Evolutionary conservation across 2,329 filamentous ascomycete species (phyloP).

Genomic region (Neurospora sp.): DNA sequence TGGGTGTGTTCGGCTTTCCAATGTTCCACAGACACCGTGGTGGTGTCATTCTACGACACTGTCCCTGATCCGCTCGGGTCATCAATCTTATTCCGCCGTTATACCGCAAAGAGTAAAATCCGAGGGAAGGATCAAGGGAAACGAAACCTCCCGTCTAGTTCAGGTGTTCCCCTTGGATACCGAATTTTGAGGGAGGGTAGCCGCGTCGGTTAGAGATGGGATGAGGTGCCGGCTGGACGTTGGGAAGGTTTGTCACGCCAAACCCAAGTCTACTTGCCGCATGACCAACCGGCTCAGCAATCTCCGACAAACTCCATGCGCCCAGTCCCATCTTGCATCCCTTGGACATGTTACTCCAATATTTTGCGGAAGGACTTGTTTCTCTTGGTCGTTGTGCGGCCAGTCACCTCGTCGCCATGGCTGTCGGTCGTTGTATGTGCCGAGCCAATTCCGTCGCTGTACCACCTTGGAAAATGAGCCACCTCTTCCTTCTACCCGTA

Average conservation of each 20-base stretch:
- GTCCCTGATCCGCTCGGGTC: background rate
- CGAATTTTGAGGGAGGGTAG: background rate
- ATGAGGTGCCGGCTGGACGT: background rate
- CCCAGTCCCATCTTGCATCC: slow-evolving; percentile 1
- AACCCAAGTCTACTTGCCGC: background rate
- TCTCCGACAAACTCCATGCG: slow-evolving; percentile 3
- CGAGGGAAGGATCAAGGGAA: background rate
- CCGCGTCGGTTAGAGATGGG: background rate
- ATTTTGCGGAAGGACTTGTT: slow-evolving; percentile 6
- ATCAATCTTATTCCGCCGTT: background rate
- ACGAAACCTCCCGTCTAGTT: background rate
- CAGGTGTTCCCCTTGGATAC: background rate
- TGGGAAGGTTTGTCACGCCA: background rate
- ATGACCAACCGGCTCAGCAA: background rate
- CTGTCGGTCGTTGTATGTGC: slow-evolving; percentile 7
- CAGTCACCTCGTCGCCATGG: slow-evolving; percentile 2
- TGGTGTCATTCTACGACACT: background rate
- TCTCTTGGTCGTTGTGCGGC: slow-evolving; percentile 4
- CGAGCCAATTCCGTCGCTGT: slow-evolving; percentile 12
- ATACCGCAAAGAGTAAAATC: background rate
- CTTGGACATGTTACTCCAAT: background rate
- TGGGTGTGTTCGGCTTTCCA: background rate
- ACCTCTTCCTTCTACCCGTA: slow-evolving; percentile 10
- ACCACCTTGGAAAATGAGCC: slow-evolving; percentile 12
- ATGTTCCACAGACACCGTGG: background rate